Evolutionary conservation across 106 monocot species (phyloP).

Genomic region (Dendrobium officinale): DNA sequence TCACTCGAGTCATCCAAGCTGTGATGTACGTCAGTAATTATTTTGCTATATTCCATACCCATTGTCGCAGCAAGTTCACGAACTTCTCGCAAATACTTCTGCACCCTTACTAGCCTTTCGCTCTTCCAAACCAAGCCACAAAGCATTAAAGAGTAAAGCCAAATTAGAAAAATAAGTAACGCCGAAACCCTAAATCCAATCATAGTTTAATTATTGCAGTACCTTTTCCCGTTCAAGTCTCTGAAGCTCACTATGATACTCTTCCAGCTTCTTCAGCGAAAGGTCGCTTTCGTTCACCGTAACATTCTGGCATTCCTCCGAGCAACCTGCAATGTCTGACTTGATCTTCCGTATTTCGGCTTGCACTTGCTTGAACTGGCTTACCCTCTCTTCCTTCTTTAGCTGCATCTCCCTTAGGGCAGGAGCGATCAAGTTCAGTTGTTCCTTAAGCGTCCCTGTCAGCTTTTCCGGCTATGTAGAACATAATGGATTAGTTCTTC

Average conservation of each 20-base stretch:
- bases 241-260: constrained; percentile 50
- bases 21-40: constrained; percentile 41
- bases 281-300: constrained; percentile 50
- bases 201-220: not conserved
- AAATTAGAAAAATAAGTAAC: not conserved
- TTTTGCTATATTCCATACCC: constrained; percentile 53
- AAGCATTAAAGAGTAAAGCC: not conserved
- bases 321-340: constrained; percentile 43
- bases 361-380: constrained; percentile 42
- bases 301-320: constrained; percentile 14
- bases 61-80: constrained; percentile 38
- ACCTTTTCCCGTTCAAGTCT: constrained; percentile 64
- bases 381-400: constrained; percentile 55
- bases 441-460: constrained; percentile 57
- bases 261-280: constrained; percentile 62
- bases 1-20: constrained; percentile 23
- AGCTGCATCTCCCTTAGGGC: constrained; percentile 56
- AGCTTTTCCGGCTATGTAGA: constrained; percentile 49
- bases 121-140: constrained; percentile 19
- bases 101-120: constrained; percentile 38
- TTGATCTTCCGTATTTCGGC: constrained; percentile 50
- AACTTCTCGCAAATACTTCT: constrained; percentile 32
- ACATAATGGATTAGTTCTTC: not conserved
- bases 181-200: too few species aligned
- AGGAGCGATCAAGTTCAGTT: constrained; percentile 60